phyloP scores from a whole-genome alignment of 768 basidiomycete genomes.

The Roridomyces roridus region DNA sequence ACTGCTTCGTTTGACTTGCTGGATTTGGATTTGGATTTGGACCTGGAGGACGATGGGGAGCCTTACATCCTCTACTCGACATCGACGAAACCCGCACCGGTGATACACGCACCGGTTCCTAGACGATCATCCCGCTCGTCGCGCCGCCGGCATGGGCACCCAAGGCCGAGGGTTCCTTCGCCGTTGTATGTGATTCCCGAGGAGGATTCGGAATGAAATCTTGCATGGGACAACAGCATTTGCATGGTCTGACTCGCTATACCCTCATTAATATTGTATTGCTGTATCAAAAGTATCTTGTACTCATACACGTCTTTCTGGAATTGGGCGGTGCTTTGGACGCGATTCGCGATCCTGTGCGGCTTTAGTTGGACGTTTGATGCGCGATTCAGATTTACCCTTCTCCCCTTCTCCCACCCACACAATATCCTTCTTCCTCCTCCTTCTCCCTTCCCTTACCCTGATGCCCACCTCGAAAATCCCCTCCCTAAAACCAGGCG shows the following conservation, averaged over 20 bases:
- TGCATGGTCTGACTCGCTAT: too few relatives aligned
- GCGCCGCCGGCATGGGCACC: constrained; percentile 13
- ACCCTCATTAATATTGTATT: neutral
- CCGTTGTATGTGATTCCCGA: constrained; percentile 25
- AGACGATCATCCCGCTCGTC: constrained; percentile 19
- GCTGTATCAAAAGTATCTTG: neutral
- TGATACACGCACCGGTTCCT: constrained; percentile 20
- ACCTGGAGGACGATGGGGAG: constrained; percentile 14
- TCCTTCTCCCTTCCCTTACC: too few relatives aligned
- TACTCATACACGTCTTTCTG: neutral
- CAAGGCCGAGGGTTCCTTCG: constrained; percentile 16
- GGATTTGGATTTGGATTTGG: constrained; percentile 15
- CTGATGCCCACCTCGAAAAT: constrained; percentile 22
- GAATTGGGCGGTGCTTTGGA: too few relatives aligned
- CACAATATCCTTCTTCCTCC: too few relatives aligned
- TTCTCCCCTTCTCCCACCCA: too few relatives aligned
- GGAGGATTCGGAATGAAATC: constrained; percentile 23
- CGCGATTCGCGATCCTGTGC: too few relatives aligned
- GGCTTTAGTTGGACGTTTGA: too few relatives aligned
- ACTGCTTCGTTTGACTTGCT: constrained; percentile 17
- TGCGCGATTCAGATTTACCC: neutral
- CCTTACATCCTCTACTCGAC: constrained; percentile 17
- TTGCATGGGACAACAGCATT: neutral
- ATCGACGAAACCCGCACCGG: constrained; percentile 10
- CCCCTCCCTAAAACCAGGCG: constrained; percentile 48